Percentiles rank a stretch among this genome's conserved stretches.
These are phyloP conservation scores for Hygrophila difformis DNA, from an alignment of 257 asterid species.

Conservation along the genomic window DNA sequence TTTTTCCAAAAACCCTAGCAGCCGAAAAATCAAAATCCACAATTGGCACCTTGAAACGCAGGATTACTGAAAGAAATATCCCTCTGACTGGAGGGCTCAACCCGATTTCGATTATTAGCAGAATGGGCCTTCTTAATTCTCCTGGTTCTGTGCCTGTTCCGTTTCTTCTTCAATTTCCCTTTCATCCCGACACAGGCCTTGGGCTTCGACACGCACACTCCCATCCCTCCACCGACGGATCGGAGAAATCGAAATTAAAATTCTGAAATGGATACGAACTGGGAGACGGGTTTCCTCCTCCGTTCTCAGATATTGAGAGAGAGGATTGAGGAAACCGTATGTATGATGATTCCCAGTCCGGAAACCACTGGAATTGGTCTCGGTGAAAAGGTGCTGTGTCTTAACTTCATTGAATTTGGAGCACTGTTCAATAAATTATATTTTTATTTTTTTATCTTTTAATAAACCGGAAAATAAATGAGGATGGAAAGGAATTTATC, in stretches of 20 bases:
- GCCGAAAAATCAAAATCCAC: background rate
- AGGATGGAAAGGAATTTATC: background rate
- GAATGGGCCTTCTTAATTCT: constrained; percentile 39
- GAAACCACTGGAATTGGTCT: constrained; percentile 12
- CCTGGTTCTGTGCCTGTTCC: constrained; percentile 30
- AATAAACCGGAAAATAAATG: background rate
- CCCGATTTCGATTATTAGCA: constrained; percentile 39
- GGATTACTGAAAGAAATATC: constrained; percentile 69
- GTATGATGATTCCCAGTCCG: constrained; percentile 16
- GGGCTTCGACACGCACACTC: constrained; percentile 75
- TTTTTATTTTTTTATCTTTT: no score
- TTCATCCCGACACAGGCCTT: constrained; percentile 50
- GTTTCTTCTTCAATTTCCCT: constrained; percentile 29
- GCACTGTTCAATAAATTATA: constrained; percentile 11
- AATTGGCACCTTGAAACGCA: constrained; percentile 59
- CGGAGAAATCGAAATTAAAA: background rate
- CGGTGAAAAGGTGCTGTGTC: constrained; percentile 30
- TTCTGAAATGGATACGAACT: constrained; percentile 11
- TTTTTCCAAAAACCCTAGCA: no score
- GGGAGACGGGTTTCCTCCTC: background rate
- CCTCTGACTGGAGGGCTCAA: constrained; percentile 59
- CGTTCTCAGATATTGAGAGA: background rate
- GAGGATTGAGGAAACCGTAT: constrained; percentile 2
- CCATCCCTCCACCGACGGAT: constrained; percentile 38
- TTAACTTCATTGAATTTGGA: constrained; percentile 27